These are phyloP conservation scores for Ogataea salicorniae DNA, from an alignment of 805 yeast genomes.

Conservation along the genomic window DNA sequence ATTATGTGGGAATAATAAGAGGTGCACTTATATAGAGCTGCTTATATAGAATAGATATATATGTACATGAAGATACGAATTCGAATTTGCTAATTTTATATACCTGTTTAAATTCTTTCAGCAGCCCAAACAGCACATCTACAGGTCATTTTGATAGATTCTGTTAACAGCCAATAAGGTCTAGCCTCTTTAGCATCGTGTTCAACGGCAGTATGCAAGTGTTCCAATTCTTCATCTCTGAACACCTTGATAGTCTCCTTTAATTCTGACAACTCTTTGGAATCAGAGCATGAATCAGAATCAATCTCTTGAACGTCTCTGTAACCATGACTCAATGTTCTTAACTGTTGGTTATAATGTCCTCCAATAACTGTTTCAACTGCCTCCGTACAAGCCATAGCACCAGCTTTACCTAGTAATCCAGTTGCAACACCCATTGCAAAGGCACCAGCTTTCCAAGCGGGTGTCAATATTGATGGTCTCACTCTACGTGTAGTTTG, in stretches of 20 bases:
- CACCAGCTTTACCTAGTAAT: slow-evolving; percentile 83
- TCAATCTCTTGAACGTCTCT: slow-evolving; percentile 37
- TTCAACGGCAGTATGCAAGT: slow-evolving; percentile 87
- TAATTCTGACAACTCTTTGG: slow-evolving; percentile 54
- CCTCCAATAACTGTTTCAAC: slow-evolving; percentile 98
- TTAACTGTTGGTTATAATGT: slow-evolving; percentile 86
- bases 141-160: slow-evolving; percentile 77
- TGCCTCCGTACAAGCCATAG: slow-evolving; percentile 99
- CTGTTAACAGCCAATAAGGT: slow-evolving; percentile 86
- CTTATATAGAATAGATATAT: background rate
- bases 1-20: background rate
- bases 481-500: slow-evolving; percentile 78
- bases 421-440: slow-evolving; percentile 87
- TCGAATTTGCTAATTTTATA: background rate
- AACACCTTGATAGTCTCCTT: slow-evolving; percentile 64
- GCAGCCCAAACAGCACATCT: slow-evolving; percentile 89
- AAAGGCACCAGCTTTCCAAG: slow-evolving; percentile 90
- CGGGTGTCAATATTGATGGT: slow-evolving; percentile 86
- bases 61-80: background rate
- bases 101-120: slow-evolving; percentile 56
- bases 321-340: slow-evolving; percentile 67
- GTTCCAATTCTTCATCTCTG: slow-evolving; percentile 93
- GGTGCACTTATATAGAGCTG: no score
- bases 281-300: slow-evolving; percentile 26
- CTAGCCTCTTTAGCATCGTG: slow-evolving; percentile 90